Evolutionary conservation across 305 asterid species (phyloP).

Genomic region (Solanum hybrid): DNA sequence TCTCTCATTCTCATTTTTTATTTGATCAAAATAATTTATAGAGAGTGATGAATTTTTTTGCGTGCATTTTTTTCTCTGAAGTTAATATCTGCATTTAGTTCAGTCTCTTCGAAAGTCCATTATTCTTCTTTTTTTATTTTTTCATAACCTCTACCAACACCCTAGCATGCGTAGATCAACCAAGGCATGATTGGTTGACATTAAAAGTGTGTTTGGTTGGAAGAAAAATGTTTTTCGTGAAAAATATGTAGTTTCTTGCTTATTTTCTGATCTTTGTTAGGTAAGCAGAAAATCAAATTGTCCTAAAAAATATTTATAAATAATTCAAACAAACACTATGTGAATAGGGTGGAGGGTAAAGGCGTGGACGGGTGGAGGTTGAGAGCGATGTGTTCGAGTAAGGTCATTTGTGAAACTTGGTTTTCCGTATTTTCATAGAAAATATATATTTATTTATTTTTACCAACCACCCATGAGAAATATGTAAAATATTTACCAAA

Average conservation of each 20-base stretch:
- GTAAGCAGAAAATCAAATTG: too few species aligned
- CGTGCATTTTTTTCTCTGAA: neutral
- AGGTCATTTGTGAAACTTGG: neutral
- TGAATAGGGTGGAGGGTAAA: neutral
- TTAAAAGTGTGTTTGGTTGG: neutral
- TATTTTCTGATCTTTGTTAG: neutral
- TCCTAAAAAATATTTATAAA: neutral
- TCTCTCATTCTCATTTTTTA: neutral
- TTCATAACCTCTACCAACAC: neutral
- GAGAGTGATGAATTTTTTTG: neutral
- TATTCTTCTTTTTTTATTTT: neutral
- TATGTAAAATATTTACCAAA: neutral
- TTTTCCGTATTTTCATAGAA: neutral
- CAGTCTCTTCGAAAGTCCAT: neutral
- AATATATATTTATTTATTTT: neutral
- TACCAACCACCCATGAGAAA: neutral
- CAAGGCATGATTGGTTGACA: neutral
- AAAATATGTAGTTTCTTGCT: neutral
- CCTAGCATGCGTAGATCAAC: neutral
- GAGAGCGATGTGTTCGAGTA: neutral
- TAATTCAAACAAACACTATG: neutral
- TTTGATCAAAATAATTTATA: conserved; percentile 1
- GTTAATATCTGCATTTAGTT: neutral
- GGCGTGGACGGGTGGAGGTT: neutral
- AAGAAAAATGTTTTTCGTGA: neutral